Conservation (phyloP, 768 basidiomycete species). For the Chalciporus pseudorubinellus region DNA sequence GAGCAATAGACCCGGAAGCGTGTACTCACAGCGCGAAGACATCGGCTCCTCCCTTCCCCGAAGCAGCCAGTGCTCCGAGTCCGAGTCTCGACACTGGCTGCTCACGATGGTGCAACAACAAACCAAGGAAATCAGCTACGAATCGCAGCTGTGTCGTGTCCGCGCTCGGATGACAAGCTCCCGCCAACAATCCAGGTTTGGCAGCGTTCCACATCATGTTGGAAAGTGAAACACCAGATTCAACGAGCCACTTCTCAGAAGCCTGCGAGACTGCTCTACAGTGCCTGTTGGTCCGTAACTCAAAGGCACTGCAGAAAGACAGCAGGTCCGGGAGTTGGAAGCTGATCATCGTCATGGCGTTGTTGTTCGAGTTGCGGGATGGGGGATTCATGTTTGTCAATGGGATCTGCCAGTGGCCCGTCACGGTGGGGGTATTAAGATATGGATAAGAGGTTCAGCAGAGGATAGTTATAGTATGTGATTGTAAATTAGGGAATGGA, state of each 20-base stretch:
- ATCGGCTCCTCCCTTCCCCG: slow-evolving; percentile 2
- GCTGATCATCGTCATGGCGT: slow-evolving; percentile 19
- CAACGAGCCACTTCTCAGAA: slow-evolving; percentile 30
- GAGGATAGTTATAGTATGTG: not conserved
- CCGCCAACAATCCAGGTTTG: slow-evolving; percentile 52
- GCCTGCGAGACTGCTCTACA: slow-evolving; percentile 26
- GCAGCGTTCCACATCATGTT: slow-evolving; percentile 25
- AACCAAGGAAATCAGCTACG: slow-evolving; percentile 47
- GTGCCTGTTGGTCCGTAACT: slow-evolving; percentile 29
- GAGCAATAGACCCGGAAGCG: not conserved
- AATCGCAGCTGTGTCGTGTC: slow-evolving; percentile 56
- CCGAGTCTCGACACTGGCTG: slow-evolving; percentile 14
- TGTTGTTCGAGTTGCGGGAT: not conserved
- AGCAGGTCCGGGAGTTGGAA: slow-evolving; percentile 32
- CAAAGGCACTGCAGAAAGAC: slow-evolving; percentile 23
- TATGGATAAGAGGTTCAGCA: not conserved
- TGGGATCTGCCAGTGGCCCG: too few relatives aligned
- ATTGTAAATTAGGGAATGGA: not conserved
- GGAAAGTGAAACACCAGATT: slow-evolving; percentile 19
- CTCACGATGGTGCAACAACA: slow-evolving; percentile 39
- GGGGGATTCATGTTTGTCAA: not conserved
- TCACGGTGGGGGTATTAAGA: too few relatives aligned
- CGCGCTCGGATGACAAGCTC: slow-evolving; percentile 57
- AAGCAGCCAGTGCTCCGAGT: too few relatives aligned
- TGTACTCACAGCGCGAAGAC: slow-evolving; percentile 22